phyloP scores from a whole-genome alignment of 2,329 filamentous ascomycete genomes.

The Nigrospora sphaerica region DNA sequence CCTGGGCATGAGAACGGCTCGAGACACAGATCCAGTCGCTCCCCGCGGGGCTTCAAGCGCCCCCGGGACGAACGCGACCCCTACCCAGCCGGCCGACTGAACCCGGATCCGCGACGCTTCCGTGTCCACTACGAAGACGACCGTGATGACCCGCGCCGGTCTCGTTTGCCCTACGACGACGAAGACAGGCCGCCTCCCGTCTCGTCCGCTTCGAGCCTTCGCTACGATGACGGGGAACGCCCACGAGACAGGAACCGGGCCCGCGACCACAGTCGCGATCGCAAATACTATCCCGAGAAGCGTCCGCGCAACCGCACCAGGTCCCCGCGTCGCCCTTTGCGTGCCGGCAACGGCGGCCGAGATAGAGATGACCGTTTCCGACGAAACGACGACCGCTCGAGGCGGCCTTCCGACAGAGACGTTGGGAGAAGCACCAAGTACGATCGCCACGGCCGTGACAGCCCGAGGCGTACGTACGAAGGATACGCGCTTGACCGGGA shows the following conservation, averaged over 20 bases:
- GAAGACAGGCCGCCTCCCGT: slow-evolving; percentile 43
- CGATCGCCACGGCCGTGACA: slow-evolving; percentile 32
- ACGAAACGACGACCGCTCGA: slow-evolving; percentile 13
- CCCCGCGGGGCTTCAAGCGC: slow-evolving; percentile 63
- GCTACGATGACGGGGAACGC: slow-evolving; percentile 45
- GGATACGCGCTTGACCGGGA: slow-evolving; percentile 58
- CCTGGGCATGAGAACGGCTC: slow-evolving; percentile 35
- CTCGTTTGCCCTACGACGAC: slow-evolving; percentile 48
- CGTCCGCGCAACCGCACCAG: slow-evolving; percentile 39
- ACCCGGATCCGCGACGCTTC: slow-evolving; percentile 51
- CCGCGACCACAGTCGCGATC: slow-evolving; percentile 37
- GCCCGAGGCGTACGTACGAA: slow-evolving; percentile 40
- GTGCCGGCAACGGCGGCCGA: slow-evolving; percentile 10
- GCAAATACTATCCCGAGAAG: slow-evolving; percentile 44
- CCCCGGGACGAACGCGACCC: slow-evolving; percentile 55
- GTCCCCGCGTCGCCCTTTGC: slow-evolving; percentile 18
- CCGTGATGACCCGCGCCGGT: slow-evolving; percentile 37
- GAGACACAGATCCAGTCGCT: slow-evolving; percentile 42
- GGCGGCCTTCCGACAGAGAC: slow-evolving; percentile 19
- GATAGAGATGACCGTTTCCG: slow-evolving; percentile 14
- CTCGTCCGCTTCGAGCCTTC: slow-evolving; percentile 25
- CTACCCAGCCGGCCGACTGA: slow-evolving; percentile 29
- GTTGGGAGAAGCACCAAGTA: slow-evolving; percentile 29
- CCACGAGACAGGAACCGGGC: slow-evolving; percentile 21
- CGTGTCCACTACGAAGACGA: slow-evolving; percentile 56